Conservation (phyloP, 2,329 filamentous ascomycete species). For the Diplocarpon rosae region DNA sequence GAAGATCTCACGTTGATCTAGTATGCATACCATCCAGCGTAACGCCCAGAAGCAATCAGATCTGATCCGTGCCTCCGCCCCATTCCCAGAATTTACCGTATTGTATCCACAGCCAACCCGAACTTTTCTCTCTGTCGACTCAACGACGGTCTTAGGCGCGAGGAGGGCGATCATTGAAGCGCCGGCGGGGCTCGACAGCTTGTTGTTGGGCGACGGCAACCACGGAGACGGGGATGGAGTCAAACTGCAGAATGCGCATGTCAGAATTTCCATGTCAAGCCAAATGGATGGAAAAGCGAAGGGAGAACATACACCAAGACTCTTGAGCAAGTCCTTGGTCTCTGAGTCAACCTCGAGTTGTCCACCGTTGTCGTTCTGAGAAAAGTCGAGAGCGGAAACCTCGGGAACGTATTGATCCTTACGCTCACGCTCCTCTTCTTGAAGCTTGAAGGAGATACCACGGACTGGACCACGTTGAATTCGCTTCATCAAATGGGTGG, state of each 20-base stretch:
- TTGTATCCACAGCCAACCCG: neutral
- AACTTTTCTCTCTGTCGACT: neutral
- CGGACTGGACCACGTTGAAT: slow-evolving; percentile 98
- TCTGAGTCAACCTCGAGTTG: slow-evolving; percentile 92
- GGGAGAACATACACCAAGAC: slow-evolving; percentile 74
- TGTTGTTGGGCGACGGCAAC: slow-evolving; percentile 83
- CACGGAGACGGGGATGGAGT: slow-evolving; percentile 94
- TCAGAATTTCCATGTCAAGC: slow-evolving; percentile 22
- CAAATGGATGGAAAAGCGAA: neutral
- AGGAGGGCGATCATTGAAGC: slow-evolving; percentile 54
- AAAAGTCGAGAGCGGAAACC: slow-evolving; percentile 96
- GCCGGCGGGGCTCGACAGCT: slow-evolving; percentile 67
- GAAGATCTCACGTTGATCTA: slow-evolving; percentile 50
- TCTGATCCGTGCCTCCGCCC: slow-evolving; percentile 3
- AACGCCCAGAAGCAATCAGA: slow-evolving; percentile 23
- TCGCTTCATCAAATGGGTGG: slow-evolving; percentile 98
- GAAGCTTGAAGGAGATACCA: slow-evolving; percentile 99
- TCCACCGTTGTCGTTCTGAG: slow-evolving; percentile 77
- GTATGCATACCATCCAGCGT: slow-evolving; percentile 29
- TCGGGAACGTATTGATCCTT: slow-evolving; percentile 99
- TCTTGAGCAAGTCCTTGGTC: slow-evolving; percentile 99
- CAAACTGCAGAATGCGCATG: slow-evolving; percentile 55
- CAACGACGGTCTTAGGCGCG: slow-evolving; percentile 31
- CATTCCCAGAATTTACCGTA: too few species aligned
- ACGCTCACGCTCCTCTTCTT: slow-evolving; percentile 99